These are phyloP conservation scores for Melanogaster broomeanus DNA, from an alignment of 768 basidiomycete species.

Conservation along the genomic window DNA sequence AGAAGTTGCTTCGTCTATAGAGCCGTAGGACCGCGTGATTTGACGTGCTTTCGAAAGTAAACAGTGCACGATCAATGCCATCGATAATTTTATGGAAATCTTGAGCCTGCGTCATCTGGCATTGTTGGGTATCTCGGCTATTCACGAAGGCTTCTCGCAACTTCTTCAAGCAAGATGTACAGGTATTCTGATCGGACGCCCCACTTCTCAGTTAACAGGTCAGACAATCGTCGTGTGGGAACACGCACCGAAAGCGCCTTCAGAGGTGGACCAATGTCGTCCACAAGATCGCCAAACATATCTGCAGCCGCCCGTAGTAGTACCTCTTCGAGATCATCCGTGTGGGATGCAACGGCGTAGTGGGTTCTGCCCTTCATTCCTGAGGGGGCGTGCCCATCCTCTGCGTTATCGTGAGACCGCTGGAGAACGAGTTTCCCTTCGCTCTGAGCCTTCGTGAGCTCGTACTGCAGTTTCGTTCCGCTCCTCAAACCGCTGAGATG, in stretches of 20 bases:
- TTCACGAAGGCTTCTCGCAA: conserved; percentile 67
- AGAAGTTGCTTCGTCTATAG: conserved; percentile 56
- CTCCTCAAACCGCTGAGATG: conserved; percentile 89
- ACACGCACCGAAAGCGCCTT: conserved; percentile 67
- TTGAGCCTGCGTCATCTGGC: conserved; percentile 45
- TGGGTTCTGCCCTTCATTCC: conserved; percentile 19
- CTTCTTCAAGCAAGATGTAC: conserved; percentile 58
- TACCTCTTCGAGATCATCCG: conserved; percentile 43
- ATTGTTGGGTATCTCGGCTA: conserved; percentile 28
- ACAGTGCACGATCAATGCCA: conserved; percentile 66
- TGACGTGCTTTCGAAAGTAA: conserved; percentile 78
- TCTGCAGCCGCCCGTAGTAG: conserved; percentile 55
- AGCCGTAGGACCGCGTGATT: conserved; percentile 81
- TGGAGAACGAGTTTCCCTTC: conserved; percentile 44
- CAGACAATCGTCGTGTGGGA: background rate
- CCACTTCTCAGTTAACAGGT: conserved; percentile 1
- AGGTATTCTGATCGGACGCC: conserved; percentile 48
- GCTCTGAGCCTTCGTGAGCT: conserved; percentile 64
- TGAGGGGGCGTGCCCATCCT: conserved; percentile 19
- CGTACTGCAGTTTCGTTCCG: conserved; percentile 82
- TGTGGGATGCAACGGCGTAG: conserved; percentile 38
- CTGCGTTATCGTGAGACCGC: conserved; percentile 7
- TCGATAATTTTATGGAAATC: conserved; percentile 69
- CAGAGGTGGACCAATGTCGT: conserved; percentile 77
- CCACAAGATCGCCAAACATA: conserved; percentile 78